Conservation (phyloP, 257 asterid species). For the Catharanthus roseus region DNA sequence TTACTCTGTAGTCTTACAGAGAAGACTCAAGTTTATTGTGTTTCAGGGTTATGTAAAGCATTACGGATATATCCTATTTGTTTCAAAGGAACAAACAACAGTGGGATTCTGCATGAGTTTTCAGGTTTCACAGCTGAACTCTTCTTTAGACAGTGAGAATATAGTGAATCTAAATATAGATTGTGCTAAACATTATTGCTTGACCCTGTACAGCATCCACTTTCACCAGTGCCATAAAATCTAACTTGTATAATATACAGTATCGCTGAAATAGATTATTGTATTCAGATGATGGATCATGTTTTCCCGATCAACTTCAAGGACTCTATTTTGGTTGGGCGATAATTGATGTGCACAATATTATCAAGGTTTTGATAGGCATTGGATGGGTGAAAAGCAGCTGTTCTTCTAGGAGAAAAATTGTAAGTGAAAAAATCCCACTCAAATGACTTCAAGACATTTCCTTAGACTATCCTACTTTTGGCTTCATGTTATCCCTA, state of each 20-base stretch:
- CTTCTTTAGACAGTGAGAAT: background rate
- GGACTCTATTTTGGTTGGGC: conserved; percentile 85
- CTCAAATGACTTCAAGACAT: no score
- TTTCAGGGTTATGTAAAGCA: conserved; percentile 60
- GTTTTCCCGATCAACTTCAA: conserved; percentile 66
- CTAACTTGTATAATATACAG: background rate
- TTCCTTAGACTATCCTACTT: no score
- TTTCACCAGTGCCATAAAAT: background rate
- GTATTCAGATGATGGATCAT: conserved; percentile 41
- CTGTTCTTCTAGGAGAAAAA: conserved; percentile 38
- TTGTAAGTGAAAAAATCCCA: conserved; percentile 52
- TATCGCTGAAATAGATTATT: conserved; percentile 9
- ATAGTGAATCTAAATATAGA: background rate
- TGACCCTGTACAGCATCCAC: background rate
- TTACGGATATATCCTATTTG: conserved; percentile 61
- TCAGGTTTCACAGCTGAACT: conserved; percentile 41
- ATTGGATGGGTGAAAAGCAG: conserved; percentile 49
- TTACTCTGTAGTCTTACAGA: conserved; percentile 10
- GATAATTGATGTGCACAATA: conserved; percentile 35
- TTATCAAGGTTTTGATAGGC: conserved; percentile 53
- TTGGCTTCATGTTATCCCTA: no score
- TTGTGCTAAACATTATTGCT: background rate
- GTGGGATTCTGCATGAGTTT: conserved; percentile 45
- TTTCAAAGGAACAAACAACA: conserved; percentile 38
- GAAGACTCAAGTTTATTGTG: conserved; percentile 14